Evolutionary conservation across 2,329 filamentous ascomycete species (phyloP), one percentile per base, ranked within the genome.

Genomic region (Epichloe festucae): DNA sequence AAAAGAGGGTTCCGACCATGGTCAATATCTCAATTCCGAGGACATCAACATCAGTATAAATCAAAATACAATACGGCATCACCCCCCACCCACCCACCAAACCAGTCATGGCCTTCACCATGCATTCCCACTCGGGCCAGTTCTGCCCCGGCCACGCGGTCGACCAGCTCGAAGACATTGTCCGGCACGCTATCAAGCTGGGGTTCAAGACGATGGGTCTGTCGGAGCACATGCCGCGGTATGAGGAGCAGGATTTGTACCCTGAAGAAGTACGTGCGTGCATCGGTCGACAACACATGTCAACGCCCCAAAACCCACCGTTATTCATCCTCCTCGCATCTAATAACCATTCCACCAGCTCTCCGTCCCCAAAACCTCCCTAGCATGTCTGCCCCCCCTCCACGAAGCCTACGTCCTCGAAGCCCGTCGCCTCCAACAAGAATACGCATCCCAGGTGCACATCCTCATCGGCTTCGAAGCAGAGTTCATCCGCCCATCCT

Each of bases 41-140:
- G 1, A 31, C 27, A 10, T 31, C 8, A 31, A 1, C 3, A 27
- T 27, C 2, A 21, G 3, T 19, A 19, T 19, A 21, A 10, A 17
- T 17, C 17, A 17, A 17, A 17, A 10, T 31, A 31, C 31, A 11
- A 11, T 4, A 31, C 31, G 31, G 31, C 31, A 1, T 31, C 31
- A 4, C 31, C 27, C 19, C 19, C 19, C 23, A 17, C 6, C 7
- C 5, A 4, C 27, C 27, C 27, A 10, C 8, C 27, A 31, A 4
- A 31, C 23, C 23, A 10, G 27, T 31, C 41, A 97, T 97, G 93
- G 90, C 91, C 2, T 95, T 95, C 72, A 94, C 93, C 4, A 94
- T 97, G 74, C 93, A 98, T 70, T 95, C 89, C 63, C 93, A 98
- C 71, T 97, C 93, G 39, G 93, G 93, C 56, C 88, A 98, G 67